Evolutionary conservation across 192 early-diverging fungal species (phyloP), one percentile per base, ranked within the genome.

Genomic region (Coemansia sp.): DNA sequence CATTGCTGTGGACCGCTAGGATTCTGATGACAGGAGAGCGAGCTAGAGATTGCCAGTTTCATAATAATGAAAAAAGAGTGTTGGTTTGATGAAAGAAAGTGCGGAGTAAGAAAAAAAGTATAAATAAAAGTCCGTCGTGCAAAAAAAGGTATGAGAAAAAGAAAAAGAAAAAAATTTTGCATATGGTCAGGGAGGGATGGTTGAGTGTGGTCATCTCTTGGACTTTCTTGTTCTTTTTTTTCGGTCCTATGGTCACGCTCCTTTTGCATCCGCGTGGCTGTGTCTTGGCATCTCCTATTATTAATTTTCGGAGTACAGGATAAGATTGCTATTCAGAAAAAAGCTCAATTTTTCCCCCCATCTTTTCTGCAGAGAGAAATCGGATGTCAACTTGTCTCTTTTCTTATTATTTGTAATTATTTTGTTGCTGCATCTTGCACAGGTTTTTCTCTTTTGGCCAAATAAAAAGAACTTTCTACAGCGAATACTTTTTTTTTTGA

Each of bases 1-100:
- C 80, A 82, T 41, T 74, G 72, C 18, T 82, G 79, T n/a, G 16
- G 61, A 36, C 53, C 62, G 24, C 4, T 57, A 41, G 13, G 12
- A 29, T 36, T 47, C 62, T 60, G 44, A 20, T 3, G 58, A 18
- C 7, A 29, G 5, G 55, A 20, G 40, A 1, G 12, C 12, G n/a
- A 3, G 58, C 11, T 34, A 13, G 11, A 40, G 24, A 64, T 41
- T 43, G 41, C 9, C 9, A 50, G 44, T 29, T 50, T 12, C 5
- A 29, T 22, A 29, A 52, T 66, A 20, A 44, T 47, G 31, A 27
- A 31, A 39, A 36, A 43, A 43, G 15, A 43, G 15, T 24, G 24
- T 24, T 24, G 24, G 24, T 24, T 24, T 24, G 24, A 24, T 24
- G 24, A n/a, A n/a, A 22, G 20, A 5, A 52, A 29, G 65, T 11